phyloP scores from a whole-genome alignment of 75 land plant genomes.

The Cunninghamia lanceolata region DNA sequence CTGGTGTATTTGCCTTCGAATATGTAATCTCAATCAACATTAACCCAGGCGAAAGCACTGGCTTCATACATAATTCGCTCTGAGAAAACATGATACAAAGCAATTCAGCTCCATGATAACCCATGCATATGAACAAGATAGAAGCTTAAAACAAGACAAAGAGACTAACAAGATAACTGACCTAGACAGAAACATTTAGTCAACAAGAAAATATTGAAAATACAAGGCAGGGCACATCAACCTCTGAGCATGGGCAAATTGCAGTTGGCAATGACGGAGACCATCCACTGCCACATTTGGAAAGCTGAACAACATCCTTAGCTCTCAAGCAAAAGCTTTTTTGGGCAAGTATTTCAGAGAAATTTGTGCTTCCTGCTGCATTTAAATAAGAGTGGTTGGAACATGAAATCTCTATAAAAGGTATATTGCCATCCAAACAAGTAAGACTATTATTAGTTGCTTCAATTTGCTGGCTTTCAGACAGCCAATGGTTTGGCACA shows the following conservation, averaged over 20 bases:
- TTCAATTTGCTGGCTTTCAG: constrained; percentile 20
- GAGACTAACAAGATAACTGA: neutral
- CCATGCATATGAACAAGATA: neutral
- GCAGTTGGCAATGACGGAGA: neutral
- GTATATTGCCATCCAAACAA: constrained; percentile 38
- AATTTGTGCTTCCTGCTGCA: constrained; percentile 8
- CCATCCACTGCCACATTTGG: constrained; percentile 49
- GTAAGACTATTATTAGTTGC: constrained; percentile 3
- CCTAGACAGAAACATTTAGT: neutral
- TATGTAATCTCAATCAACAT: constrained; percentile 52
- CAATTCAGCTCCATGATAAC: neutral
- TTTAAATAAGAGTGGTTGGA: constrained; percentile 7
- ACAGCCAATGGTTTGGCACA: constrained; percentile 39
- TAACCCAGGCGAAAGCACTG: constrained; percentile 34
- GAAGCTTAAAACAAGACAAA: neutral
- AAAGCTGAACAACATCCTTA: constrained; percentile 39
- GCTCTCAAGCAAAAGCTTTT: constrained; percentile 38
- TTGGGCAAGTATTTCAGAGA: neutral
- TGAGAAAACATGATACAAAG: constrained; percentile 3
- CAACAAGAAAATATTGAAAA: neutral
- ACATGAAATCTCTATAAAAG: constrained; percentile 33
- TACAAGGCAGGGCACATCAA: constrained; percentile 6
- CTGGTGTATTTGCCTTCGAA: constrained; percentile 21
- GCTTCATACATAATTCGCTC: constrained; percentile 51
- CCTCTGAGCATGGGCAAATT: constrained; percentile 44